phyloP scores from a whole-genome alignment of 2,329 filamentous ascomycete species.

The Alternaria ventricosa region DNA sequence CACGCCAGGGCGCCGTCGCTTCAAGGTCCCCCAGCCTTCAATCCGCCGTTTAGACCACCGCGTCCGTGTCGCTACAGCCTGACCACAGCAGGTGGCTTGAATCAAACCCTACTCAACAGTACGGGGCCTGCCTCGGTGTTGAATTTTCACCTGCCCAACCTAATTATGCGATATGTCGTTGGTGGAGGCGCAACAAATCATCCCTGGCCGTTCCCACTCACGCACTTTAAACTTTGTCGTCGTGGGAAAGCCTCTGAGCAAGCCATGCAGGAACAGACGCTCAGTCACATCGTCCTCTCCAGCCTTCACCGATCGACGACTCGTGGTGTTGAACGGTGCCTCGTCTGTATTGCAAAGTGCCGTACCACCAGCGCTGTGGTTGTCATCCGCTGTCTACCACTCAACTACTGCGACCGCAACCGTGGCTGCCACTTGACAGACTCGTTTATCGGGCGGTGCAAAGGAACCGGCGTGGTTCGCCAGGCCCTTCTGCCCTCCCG shows the following conservation, averaged over 20 bases:
- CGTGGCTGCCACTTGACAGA: constrained; percentile 32
- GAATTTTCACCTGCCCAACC: constrained; percentile 26
- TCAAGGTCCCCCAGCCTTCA: constrained; percentile 20
- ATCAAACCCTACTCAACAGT: constrained; percentile 17
- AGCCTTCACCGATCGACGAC: constrained; percentile 8
- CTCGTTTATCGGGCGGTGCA: constrained; percentile 28
- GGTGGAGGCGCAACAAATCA: constrained; percentile 28
- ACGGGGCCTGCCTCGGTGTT: constrained; percentile 10
- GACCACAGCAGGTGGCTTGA: constrained; percentile 6
- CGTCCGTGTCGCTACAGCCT: constrained; percentile 19
- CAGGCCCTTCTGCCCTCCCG: constrained; percentile 17
- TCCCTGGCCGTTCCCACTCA: constrained; percentile 10
- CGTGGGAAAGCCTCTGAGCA: constrained; percentile 22
- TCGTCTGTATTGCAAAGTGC: constrained; percentile 6
- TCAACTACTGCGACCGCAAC: constrained; percentile 26
- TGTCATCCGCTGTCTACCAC: constrained; percentile 24
- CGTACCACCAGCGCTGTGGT: constrained; percentile 26
- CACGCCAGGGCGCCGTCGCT: constrained; percentile 19
- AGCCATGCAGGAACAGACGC: constrained; percentile 35
- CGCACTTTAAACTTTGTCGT: constrained; percentile 12
- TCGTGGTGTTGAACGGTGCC: constrained; percentile 11
- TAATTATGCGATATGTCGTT: constrained; percentile 22
- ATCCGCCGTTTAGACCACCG: constrained; percentile 22
- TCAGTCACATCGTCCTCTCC: constrained; percentile 11
- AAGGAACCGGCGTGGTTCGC: constrained; percentile 19